These are phyloP conservation scores for Aspergillus bombycis DNA, from an alignment of 2,329 filamentous ascomycete species.

Conservation along the genomic window DNA sequence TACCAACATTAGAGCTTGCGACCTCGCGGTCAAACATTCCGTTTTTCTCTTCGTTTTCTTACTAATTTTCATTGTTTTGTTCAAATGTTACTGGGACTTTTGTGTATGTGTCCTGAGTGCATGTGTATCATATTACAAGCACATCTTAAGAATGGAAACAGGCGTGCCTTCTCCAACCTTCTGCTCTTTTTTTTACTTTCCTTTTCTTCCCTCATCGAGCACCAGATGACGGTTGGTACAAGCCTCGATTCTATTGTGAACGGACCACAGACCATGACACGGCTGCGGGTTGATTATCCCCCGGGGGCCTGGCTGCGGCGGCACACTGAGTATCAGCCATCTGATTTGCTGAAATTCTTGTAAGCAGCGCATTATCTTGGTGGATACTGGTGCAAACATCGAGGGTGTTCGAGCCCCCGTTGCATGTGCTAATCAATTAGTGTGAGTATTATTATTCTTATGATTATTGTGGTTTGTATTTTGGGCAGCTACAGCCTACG, in stretches of 20 bases:
- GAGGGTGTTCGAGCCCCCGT: conserved; percentile 17
- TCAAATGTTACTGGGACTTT: conserved; percentile 25
- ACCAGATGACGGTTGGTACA: conserved; percentile 11
- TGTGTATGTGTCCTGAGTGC: conserved; percentile 15
- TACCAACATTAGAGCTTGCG: conserved; percentile 45
- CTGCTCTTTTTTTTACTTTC: not conserved
- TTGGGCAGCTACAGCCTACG: conserved; percentile 27
- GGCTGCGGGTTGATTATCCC: conserved; percentile 19
- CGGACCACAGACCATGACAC: conserved; percentile 14
- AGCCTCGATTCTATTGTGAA: conserved; percentile 12
- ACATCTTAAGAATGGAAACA: conserved; percentile 19
- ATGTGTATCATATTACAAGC: conserved; percentile 19
- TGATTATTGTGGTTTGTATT: not conserved
- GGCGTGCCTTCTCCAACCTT: conserved; percentile 15
- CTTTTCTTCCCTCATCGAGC: too few species aligned
- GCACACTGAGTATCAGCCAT: conserved; percentile 13
- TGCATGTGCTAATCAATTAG: conserved; percentile 13
- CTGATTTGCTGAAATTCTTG: conserved; percentile 21
- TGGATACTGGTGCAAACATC: conserved; percentile 24
- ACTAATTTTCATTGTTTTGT: conserved; percentile 17
- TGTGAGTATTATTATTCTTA: not conserved
- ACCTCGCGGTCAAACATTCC: conserved; percentile 40
- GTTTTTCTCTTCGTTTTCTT: conserved; percentile 23
- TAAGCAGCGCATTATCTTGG: conserved; percentile 23
- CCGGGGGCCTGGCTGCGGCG: conserved; percentile 15